Evolutionary conservation across 2,329 filamentous ascomycete species (phyloP), one percentile per base, ranked within the genome.

Genomic region (Fusarium papillatum): DNA sequence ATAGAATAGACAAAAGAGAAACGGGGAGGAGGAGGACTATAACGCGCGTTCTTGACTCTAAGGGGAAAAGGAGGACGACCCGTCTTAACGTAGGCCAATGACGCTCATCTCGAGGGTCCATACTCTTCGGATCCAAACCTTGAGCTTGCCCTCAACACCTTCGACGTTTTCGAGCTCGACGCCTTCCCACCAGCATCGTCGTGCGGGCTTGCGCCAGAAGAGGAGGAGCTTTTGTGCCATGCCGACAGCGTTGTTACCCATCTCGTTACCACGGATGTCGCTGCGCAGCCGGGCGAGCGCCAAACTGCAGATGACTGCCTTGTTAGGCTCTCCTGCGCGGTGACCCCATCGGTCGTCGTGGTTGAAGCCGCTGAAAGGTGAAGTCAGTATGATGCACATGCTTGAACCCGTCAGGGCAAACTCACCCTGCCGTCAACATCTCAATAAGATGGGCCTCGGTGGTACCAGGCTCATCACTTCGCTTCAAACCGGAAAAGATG

Each of bases 31-130:
- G 38, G 50, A 34, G 38, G 59, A 64, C 50, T 76, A 76, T 65
- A 72, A 17, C 29, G 19, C 55, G 62, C 55, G 59, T 53, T 72
- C 61, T 68, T 62, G 57, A 24, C 71, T 73, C 50, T 66, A 73
- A 50, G 38, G 41, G 38, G 59, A 41, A 55, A 22, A 29, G 46
- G 48, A 39, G 61, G 48, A 24, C 29, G 50, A 16, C 29, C 55
- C 34, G 38, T 76, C 67, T 75, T 75, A 95, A 83, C 95, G 93
- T 78, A 97, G 88, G 68, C 95, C 95, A 83, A 97, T 97, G 66
- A 97, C 95, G 83, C 95, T 97, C 95, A 99, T 99, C 88, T 99
- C 97, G 70, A 99, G 89, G 71, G 97, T 99, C 97, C 97, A 99
- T 71, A 99, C 97, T 80, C 97, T 91, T 81, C 97, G 90, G 83